Base-by-base conservation (phyloP, 345 rosid species). In the Turnera subulata region DNA sequence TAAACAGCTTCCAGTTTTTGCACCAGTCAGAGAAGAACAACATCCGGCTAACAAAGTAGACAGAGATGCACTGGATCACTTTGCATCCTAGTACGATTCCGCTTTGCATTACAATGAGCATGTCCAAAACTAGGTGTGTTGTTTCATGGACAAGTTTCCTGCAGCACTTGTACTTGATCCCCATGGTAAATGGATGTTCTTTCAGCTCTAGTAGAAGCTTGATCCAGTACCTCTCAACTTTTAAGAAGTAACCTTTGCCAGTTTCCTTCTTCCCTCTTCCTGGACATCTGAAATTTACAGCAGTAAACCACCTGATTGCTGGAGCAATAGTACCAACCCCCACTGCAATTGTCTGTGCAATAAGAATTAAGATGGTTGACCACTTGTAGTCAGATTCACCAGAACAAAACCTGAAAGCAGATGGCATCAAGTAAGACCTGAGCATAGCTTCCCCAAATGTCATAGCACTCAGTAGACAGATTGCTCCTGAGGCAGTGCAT, bases 371-470 rank as follows among this genome's bases (percentile, higher is more conserved):
- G 21, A 56, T 56, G 40, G 81, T 70, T 8, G 93, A 86, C 96
- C 98, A 86, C 75, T 79, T 79, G 45, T 89, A 89, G 32, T 92
- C 98, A 25, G 91, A 89, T 26, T 78, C 83, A 0, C 96, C 93
- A 0, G 18, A 49, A 73, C 96, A 89, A 45, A 92, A 89, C 44
- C 59, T 29, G 58, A 84, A 78, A 0, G 82, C 62, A 58, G 75
- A 22, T 2, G 83, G 91, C 76, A 80, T 64, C 48, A 83, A 50
- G 67, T 73, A 86, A 69, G 84, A 72, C 43, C 85, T 62, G 45
- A 83, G 61, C 73, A 89, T 75, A 14, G 86, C 86, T 63, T 89
- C 80, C n/a, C 80, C 93, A 23, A 92, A 46, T 39, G 75, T 73
- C 65, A 61, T 10, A 21, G 91, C 83, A 40, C 80, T 58, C 35